Evolutionary conservation across 495 filamentous ascomycete genomes (phyloP).

Genomic region (Cercophora scortea): DNA sequence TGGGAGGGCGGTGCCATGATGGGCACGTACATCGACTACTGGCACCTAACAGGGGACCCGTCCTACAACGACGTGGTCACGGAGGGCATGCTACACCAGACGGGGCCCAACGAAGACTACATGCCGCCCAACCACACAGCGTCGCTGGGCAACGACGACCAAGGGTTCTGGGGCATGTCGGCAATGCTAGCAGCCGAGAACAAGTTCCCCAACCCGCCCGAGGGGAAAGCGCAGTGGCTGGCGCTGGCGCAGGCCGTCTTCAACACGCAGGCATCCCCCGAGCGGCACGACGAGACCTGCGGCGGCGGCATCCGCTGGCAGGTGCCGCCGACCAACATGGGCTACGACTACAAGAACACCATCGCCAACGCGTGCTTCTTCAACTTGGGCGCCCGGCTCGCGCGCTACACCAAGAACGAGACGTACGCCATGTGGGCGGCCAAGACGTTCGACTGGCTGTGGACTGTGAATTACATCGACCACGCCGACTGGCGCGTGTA

Average conservation of each 20-base stretch:
- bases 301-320: constrained; percentile 73
- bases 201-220: constrained; percentile 55
- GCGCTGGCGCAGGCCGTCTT: constrained; percentile 68
- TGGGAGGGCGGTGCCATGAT: constrained; percentile 45
- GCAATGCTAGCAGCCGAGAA: constrained; percentile 69
- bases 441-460: constrained; percentile 68
- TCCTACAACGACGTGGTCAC: constrained; percentile 54
- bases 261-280: constrained; percentile 58
- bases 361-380: constrained; percentile 62
- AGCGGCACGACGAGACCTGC: constrained; percentile 52
- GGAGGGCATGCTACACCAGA: constrained; percentile 56
- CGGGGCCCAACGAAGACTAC: constrained; percentile 50
- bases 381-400: constrained; percentile 69
- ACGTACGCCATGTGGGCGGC: constrained; percentile 74
- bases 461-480: constrained; percentile 53
- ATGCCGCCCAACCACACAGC: constrained; percentile 65
- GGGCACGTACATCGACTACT: constrained; percentile 61
- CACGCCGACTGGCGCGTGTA: constrained; percentile 49
- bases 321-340: constrained; percentile 65
- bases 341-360: constrained; percentile 81
- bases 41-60: constrained; percentile 58
- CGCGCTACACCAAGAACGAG: constrained; percentile 65
- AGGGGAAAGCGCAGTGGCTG: constrained; percentile 61
- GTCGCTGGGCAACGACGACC: constrained; percentile 73
- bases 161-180: constrained; percentile 77